phyloP scores from a whole-genome alignment of 257 asterid species.

The Salvia hispanica region DNA sequence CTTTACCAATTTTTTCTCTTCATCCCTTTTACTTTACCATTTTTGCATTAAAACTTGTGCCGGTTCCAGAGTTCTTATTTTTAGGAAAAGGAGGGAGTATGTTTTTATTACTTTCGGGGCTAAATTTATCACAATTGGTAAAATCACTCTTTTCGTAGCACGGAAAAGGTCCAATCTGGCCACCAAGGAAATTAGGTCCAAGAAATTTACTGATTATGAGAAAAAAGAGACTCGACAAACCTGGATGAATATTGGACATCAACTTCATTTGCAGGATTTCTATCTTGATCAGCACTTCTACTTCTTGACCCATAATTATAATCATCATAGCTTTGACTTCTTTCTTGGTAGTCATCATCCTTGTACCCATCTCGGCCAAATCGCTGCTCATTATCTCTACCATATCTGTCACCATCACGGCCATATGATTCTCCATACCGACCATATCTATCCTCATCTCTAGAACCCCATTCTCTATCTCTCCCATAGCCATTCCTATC shows the following conservation, averaged over 20 bases:
- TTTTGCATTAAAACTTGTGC: too few relatives aligned
- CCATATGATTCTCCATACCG: constrained; percentile 67
- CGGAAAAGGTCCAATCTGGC: constrained; percentile 17
- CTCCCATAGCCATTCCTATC: constrained; percentile 79
- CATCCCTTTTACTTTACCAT: too few relatives aligned
- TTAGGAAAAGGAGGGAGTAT: too few relatives aligned
- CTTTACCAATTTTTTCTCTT: too few relatives aligned
- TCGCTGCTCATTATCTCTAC: constrained; percentile 71
- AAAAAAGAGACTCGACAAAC: constrained; percentile 40
- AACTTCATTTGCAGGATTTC: constrained; percentile 60
- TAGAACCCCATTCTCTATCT: constrained; percentile 71
- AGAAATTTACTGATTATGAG: constrained; percentile 16
- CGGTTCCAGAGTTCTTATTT: too few relatives aligned
- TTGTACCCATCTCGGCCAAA: constrained; percentile 61
- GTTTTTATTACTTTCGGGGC: too few relatives aligned
- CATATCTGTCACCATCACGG: constrained; percentile 69
- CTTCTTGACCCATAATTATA: constrained; percentile 76
- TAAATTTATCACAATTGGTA: constrained; percentile 5
- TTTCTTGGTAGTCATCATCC: constrained; percentile 73
- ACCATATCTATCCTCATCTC: constrained; percentile 76
- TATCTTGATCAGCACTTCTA: constrained; percentile 75
- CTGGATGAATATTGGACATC: constrained; percentile 87
- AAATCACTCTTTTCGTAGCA: constrained; percentile 11
- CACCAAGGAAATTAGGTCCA: constrained; percentile 12
- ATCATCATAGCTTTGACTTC: constrained; percentile 58